Conservation (phyloP, 331 rosid species). For the Rhamnella rubrinervis region DNA sequence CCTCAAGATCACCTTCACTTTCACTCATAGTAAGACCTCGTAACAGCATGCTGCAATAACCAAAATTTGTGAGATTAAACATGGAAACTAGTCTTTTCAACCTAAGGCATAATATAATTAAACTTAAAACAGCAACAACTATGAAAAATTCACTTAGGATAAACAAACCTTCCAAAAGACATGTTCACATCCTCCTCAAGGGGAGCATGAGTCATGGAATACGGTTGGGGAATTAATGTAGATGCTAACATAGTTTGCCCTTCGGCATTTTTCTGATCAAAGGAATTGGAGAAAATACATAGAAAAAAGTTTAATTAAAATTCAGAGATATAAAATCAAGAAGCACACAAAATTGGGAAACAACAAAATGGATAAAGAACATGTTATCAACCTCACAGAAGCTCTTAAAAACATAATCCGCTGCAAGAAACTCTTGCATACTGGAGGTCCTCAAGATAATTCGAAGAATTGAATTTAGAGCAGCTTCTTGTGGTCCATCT, state of each 20-base stretch:
- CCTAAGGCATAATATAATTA: slow-evolving; percentile 10
- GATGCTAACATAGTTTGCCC: slow-evolving; percentile 92
- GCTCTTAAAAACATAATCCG: slow-evolving; percentile 79
- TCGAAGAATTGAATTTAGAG: slow-evolving; percentile 79
- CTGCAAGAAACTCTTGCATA: slow-evolving; percentile 77
- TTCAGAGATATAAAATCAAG: slow-evolving; percentile 15
- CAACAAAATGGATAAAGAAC: slow-evolving; percentile 4
- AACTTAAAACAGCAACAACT: slow-evolving; percentile 3
- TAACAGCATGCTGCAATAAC: slow-evolving; percentile 74
- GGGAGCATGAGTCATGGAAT: slow-evolving; percentile 60
- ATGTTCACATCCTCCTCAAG: slow-evolving; percentile 82
- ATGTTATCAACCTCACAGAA: slow-evolving; percentile 80
- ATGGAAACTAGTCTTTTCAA: slow-evolving; percentile 15
- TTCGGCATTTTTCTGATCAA: slow-evolving; percentile 67
- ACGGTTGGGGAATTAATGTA: slow-evolving; percentile 87
- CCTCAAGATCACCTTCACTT: slow-evolving; percentile 88
- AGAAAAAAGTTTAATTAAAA: background rate
- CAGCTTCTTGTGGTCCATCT: slow-evolving; percentile 84
- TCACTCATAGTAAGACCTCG: slow-evolving; percentile 84
- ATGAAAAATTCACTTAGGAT: slow-evolving; percentile 13
- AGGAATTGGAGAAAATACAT: slow-evolving; percentile 17
- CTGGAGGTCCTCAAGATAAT: slow-evolving; percentile 85
- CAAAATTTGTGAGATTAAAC: slow-evolving; percentile 25
- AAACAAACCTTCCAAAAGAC: slow-evolving; percentile 93
- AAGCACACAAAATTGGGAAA: slow-evolving; percentile 6